Percentiles rank a stretch among this genome's conserved stretches.
These are phyloP conservation scores for Hippophae tibetana DNA, from an alignment of 306 rosid species.

Conservation along the genomic window DNA sequence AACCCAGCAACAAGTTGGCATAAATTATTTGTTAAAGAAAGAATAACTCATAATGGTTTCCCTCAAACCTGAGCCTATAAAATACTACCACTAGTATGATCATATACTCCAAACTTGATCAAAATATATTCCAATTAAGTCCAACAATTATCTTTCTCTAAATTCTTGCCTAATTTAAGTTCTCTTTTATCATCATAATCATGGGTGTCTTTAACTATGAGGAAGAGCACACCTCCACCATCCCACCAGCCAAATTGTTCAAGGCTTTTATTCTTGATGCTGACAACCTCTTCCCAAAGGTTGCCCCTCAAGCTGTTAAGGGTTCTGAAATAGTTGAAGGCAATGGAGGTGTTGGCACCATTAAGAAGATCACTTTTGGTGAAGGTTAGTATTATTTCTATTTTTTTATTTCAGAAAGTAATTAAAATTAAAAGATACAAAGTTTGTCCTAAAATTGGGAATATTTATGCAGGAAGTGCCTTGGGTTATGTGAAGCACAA, in stretches of 20 bases:
- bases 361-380: slow-evolving; percentile 26
- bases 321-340: slow-evolving; percentile 20
- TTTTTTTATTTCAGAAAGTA: no score
- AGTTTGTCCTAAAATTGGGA: no score
- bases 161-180: neutral
- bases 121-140: no score
- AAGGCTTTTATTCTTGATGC: slow-evolving; percentile 26
- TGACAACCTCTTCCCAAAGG: slow-evolving; percentile 23
- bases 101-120: no score
- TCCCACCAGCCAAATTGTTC: slow-evolving; percentile 26
- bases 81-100: no score
- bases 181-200: neutral
- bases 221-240: neutral
- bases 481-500: slow-evolving; percentile 16
- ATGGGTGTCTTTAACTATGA: slow-evolving; percentile 22
- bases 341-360: slow-evolving; percentile 28
- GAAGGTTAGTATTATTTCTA: slow-evolving; percentile 23
- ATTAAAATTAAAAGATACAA: no score
- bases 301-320: slow-evolving; percentile 21
- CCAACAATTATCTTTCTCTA: neutral
- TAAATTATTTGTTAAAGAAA: no score
- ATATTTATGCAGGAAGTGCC: slow-evolving; percentile 19
- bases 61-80: no score
- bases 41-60: no score
- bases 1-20: no score